These are phyloP conservation scores for Hepatocystis sp. DNA, from an alignment of 169 alveolate species.

Conservation along the genomic window DNA sequence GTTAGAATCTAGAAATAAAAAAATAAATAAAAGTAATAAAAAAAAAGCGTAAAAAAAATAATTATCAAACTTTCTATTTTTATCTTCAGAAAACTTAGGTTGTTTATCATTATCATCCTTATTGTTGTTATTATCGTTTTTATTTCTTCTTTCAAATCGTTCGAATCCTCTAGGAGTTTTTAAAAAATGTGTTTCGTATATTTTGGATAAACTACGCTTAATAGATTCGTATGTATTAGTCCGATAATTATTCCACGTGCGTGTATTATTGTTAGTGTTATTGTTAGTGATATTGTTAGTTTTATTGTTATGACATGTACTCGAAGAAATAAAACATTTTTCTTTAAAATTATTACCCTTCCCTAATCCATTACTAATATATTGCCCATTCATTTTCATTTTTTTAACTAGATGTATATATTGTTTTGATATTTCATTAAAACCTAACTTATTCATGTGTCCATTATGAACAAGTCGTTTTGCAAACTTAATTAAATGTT, in stretches of 20 bases:
- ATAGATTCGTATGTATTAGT: neutral
- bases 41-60: constrained; percentile 74
- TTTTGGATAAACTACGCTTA: neutral
- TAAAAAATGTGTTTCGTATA: constrained; percentile 12
- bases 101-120: neutral
- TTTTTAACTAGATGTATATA: no score
- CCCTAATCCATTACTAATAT: no score
- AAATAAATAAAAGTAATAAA: constrained; percentile 63
- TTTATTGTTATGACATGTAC: no score
- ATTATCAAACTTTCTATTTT: constrained; percentile 63
- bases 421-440: no score
- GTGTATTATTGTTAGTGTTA: neutral
- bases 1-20: constrained; percentile 78
- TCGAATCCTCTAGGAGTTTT: constrained; percentile 82
- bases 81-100: constrained; percentile 14
- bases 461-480: no score
- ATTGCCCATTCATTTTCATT: no score
- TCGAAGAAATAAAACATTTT: no score
- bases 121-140: no score
- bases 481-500: no score
- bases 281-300: no score
- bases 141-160: constrained; percentile 49
- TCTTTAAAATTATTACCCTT: no score
- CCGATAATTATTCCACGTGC: neutral
- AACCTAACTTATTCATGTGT: no score